phyloP scores from a whole-genome alignment of 2,329 filamentous ascomycete species.

The Aureobasidium vineae region DNA sequence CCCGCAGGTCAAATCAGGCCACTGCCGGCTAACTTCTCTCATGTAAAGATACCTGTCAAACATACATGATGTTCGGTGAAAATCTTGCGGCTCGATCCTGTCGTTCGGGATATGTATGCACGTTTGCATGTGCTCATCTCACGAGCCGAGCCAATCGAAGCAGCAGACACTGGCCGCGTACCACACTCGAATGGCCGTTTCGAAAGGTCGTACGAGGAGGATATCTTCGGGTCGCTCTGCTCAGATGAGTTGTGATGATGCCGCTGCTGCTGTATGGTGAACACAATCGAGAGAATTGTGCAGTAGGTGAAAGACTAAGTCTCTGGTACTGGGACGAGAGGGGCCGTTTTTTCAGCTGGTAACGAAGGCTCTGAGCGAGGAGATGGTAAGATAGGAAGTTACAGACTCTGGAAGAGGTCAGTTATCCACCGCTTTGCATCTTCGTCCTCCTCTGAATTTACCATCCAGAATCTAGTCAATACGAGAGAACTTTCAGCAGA shows the following conservation, averaged over 20 bases:
- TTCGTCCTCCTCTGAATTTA: neutral
- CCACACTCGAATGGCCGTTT: neutral
- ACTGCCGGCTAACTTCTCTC: neutral
- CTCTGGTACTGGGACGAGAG: neutral
- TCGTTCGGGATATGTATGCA: neutral
- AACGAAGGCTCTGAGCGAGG: neutral
- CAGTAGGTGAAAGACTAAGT: neutral
- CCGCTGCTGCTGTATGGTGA: neutral
- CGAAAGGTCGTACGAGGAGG: neutral
- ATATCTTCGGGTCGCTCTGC: neutral
- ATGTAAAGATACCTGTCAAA: neutral
- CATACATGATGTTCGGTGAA: neutral
- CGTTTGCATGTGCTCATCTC: neutral
- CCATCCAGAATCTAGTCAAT: neutral
- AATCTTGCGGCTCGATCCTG: neutral
- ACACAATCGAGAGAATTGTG: neutral
- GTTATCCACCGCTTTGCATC: neutral
- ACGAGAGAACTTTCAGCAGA: neutral
- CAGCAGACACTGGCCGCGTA: neutral
- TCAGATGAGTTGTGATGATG: neutral
- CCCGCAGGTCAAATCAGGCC: neutral
- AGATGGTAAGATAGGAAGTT: neutral
- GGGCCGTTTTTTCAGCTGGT: neutral
- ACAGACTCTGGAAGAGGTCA: neutral
- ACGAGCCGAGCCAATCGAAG: conserved; percentile 5